These are phyloP conservation scores for Suillus plorans DNA, from an alignment of 768 basidiomycete genomes.

Conservation along the genomic window DNA sequence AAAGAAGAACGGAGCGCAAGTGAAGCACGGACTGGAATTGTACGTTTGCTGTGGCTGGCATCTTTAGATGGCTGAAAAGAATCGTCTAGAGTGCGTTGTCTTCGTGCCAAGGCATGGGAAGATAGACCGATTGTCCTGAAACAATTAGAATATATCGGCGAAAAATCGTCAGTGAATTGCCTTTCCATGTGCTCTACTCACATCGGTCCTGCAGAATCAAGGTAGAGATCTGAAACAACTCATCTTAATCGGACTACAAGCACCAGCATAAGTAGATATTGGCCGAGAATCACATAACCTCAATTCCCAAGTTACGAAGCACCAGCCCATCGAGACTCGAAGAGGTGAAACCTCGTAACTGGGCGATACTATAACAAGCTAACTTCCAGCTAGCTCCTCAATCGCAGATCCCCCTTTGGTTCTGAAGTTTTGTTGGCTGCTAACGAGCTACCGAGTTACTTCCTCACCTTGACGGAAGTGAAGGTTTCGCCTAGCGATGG, in stretches of 20 bases:
- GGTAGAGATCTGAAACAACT: conserved; percentile 11
- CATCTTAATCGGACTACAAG: neutral
- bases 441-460: conserved; percentile 66
- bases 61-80: neutral
- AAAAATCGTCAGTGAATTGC: conserved; percentile 69
- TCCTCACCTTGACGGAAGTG: conserved; percentile 49
- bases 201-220: conserved; percentile 19
- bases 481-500: conserved; percentile 42
- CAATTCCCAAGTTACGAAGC: conserved; percentile 53
- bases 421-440: conserved; percentile 60
- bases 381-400: conserved; percentile 53
- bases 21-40: conserved; percentile 78
- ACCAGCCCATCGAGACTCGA: conserved; percentile 66
- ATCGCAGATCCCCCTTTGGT: conserved; percentile 75
- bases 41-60: conserved; percentile 30
- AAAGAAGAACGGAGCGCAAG: conserved; percentile 61
- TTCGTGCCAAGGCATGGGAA: conserved; percentile 91
- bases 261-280: conserved; percentile 52
- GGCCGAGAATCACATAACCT: conserved; percentile 68
- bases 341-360: conserved; percentile 38
- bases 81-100: conserved; percentile 61
- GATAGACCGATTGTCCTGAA: conserved; percentile 79
- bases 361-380: neutral
- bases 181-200: conserved; percentile 3
- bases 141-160: conserved; percentile 89